Percentiles rank a stretch among this genome's conserved stretches.
Conservation (phyloP, 495 filamentous ascomycete species). For the Neurospora sp. region DNA sequence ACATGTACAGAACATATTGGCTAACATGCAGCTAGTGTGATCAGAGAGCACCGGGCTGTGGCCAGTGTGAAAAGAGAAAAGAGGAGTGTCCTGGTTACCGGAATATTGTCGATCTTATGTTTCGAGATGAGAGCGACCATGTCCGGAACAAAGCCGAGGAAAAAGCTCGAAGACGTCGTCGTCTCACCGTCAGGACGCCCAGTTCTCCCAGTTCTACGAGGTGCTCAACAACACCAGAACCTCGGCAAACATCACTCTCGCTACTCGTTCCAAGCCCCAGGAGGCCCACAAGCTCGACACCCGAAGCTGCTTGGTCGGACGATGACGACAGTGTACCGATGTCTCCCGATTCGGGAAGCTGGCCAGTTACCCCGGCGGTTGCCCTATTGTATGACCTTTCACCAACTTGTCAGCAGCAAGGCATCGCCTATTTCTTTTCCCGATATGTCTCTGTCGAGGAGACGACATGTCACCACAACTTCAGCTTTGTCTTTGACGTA, state of each 20-base stretch:
- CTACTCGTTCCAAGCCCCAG: slow-evolving; percentile 11
- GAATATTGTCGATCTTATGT: slow-evolving; percentile 58
- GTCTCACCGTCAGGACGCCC: slow-evolving; percentile 7
- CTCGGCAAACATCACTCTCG: slow-evolving; percentile 7
- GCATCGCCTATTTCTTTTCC: slow-evolving; percentile 32
- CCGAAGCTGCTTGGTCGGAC: slow-evolving; percentile 8
- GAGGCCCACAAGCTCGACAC: slow-evolving; percentile 7
- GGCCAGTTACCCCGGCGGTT: slow-evolving; percentile 24
- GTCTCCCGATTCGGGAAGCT: slow-evolving; percentile 27
- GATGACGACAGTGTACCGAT: slow-evolving; percentile 21
- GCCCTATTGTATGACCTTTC: slow-evolving; percentile 22
- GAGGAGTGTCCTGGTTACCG: slow-evolving; percentile 61
- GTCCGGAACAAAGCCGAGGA: slow-evolving; percentile 54
- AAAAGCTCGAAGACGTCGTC: slow-evolving; percentile 22
- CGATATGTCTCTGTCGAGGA: slow-evolving; percentile 28
- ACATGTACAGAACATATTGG: background rate
- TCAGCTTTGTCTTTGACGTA: slow-evolving; percentile 31
- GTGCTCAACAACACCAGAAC: slow-evolving; percentile 18
- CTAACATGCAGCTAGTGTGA: slow-evolving; percentile 45
- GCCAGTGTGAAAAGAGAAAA: slow-evolving; percentile 54
- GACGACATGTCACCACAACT: slow-evolving; percentile 28
- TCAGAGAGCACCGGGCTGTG: slow-evolving; percentile 52
- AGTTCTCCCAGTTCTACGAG: slow-evolving; percentile 14
- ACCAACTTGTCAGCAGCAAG: slow-evolving; percentile 24
- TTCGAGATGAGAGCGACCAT: slow-evolving; percentile 61